Percentiles rank a stretch among this genome's conserved stretches.
These are phyloP conservation scores for Botrytis squamosa DNA, from an alignment of 2,329 filamentous ascomycete genomes.

Conservation along the genomic window DNA sequence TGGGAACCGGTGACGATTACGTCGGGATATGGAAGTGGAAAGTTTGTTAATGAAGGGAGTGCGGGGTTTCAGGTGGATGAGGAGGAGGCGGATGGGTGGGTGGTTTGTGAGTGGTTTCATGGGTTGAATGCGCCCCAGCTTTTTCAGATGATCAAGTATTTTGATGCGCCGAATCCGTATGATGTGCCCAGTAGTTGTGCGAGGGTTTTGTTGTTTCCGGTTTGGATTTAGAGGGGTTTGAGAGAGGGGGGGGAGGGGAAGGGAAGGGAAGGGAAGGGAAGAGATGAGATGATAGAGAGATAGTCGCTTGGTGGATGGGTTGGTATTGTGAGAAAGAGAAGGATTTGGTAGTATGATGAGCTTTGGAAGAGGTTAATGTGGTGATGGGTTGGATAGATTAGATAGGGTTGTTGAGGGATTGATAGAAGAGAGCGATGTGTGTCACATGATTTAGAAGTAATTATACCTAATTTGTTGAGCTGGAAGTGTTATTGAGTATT, in stretches of 20 bases:
- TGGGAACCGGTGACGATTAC: conserved; percentile 28
- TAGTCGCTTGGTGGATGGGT: neutral
- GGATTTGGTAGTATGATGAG: neutral
- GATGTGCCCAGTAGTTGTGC: conserved; percentile 27
- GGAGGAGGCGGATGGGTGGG: conserved; percentile 30
- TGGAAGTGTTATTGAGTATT: neutral
- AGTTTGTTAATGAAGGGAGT: conserved; percentile 21
- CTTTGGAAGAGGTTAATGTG: neutral
- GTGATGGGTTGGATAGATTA: neutral
- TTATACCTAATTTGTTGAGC: neutral
- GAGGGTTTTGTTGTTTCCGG: conserved; percentile 25
- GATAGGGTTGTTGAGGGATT: neutral
- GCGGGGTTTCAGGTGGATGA: conserved; percentile 25
- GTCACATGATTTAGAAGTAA: neutral
- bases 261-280: neutral
- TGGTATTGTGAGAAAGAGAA: neutral
- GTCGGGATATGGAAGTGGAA: conserved; percentile 24
- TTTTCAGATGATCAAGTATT: conserved; percentile 31
- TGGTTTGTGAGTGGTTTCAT: conserved; percentile 35
- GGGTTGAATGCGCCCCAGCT: conserved; percentile 32
- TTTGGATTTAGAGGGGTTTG: conserved; percentile 20
- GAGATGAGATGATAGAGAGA: no score
- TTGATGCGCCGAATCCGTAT: conserved; percentile 24
- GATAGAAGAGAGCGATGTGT: neutral
- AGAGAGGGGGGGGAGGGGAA: no score